Evolutionary conservation across 2,329 filamentous ascomycete species (phyloP), one percentile per base, ranked within the genome.

Genomic region (Fusarium xylarioides): DNA sequence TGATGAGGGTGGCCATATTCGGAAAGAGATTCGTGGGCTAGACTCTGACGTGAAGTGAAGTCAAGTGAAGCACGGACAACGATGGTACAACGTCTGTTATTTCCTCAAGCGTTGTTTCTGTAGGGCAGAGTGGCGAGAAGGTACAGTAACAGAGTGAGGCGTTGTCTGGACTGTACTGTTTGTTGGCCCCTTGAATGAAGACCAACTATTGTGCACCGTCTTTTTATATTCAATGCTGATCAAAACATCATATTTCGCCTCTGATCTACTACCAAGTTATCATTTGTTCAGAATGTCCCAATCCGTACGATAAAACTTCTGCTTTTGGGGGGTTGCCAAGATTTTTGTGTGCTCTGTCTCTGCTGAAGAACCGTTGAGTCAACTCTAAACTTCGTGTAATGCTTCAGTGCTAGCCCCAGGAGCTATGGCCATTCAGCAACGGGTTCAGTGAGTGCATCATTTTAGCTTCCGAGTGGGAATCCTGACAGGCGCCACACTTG

Each of bases 401-500:
- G 58, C 43, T 55, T 74, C 38, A 32, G 53, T 63, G 23, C 21
- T 68, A 71, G 67, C 46, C 23, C 21, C 26, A 63, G 30, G 32
- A 66, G 49, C 66, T 68, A 56, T 71, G 66, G 50, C 62, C 57
- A 66, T 32, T 34, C 23, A 32, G 14, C 8, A 61, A 55, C 30
- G 28, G 30, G 34, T 4, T 38, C 28, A 50, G 40, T 26, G 54
- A 28, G 23, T 28, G 15, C 34, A 28, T 35, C 11, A 23, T 34
- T 52, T 72, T 74, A 66, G 68, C 63, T 71, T 72, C 63, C 30
- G 38, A 42, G 49, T 30, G 42, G 57, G 34, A 57, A 58, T 60
- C 60, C 58, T 55, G 63, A 65, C 58, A 59, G 54, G 43, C 55
- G 63, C 50, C 50, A 57, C 46, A 57, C 54, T 38, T 8, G 37